Evolutionary conservation across 768 basidiomycete genomes (phyloP).

Genomic region (Cyclocybe cylindracea): DNA sequence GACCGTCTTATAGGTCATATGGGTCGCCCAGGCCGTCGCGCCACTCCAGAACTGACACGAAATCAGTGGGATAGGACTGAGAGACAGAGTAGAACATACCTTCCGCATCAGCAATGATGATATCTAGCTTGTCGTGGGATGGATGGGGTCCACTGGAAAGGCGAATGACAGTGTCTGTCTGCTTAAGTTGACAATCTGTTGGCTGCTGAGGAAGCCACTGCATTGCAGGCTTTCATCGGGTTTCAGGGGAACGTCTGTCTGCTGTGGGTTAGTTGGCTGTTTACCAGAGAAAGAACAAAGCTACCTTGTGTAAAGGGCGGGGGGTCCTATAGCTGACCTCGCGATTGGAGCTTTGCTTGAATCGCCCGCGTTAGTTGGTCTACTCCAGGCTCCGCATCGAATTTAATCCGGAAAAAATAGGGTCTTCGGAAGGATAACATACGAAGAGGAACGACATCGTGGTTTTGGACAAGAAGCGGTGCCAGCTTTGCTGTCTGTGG

Average conservation of each 20-base stretch:
- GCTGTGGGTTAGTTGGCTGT: constrained; percentile 11
- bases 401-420: constrained; percentile 9
- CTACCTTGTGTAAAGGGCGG: constrained; percentile 14
- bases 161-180: neutral
- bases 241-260: constrained; percentile 12
- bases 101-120: constrained; percentile 11
- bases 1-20: too few relatives aligned
- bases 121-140: constrained; percentile 4
- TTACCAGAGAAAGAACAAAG: constrained; percentile 10
- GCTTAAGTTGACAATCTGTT: neutral
- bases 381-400: constrained; percentile 5
- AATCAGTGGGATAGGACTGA: neutral
- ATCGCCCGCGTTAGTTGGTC: constrained; percentile 7
- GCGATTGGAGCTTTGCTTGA: constrained; percentile 5
- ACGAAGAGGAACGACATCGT: constrained; percentile 11
- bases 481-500: too few relatives aligned
- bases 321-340: constrained; percentile 6
- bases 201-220: constrained; percentile 14
- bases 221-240: constrained; percentile 8
- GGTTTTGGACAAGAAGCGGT: constrained; percentile 2
- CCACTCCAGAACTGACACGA: neutral
- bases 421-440: constrained; percentile 15
- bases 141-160: constrained; percentile 6
- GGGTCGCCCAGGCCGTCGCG: too few relatives aligned
- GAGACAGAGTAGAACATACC: constrained; percentile 8